Evolutionary conservation across 345 rosid species (phyloP), one percentile per base, ranked within the genome.

Genomic region (Eucalyptus polybractea): DNA sequence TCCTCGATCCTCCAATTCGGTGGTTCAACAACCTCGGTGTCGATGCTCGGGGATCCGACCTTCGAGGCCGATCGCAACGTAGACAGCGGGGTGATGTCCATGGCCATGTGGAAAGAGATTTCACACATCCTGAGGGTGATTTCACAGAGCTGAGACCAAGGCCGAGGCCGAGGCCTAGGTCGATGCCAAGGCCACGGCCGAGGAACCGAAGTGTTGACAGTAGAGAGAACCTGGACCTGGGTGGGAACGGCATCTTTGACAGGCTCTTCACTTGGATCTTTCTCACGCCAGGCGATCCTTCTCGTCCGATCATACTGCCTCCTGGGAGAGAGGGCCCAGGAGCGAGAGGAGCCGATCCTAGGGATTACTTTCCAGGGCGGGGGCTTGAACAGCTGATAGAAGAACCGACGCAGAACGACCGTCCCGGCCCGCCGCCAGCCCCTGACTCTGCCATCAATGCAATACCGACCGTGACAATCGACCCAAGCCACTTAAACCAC

Each of bases 341-440:
- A 25, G 45, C 47, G 45, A 76, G 47, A 21, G 83, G 83, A 40
- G 50, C 87, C 53, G 92, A 91, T 89, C 93, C 94, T 2, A 87
- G 93, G 45, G 91, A 95, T 91, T 94, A 88, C 90, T 95, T 94
- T 87, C n/a, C 88, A 3, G 97, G 97, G 50, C 90, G 90, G 21
- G 94, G 93, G 56, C 87, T 96, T 22, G 80, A 96, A 29, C 93
- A 94, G 33, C 89, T 95, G 90, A 95, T 95, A 21, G 95, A 95
- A 87, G 93, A 96, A 69, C 53, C 96, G 56, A 94, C 98, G 8
- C 92, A 95, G 89, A 93, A 96, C 33, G 98, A 96, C 85, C 91
- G 97, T 29, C 96, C 96, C 0, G 99, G 98, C 29, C 96, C 92
- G 7, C 94, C 95, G 3, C 98, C 96, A 5, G 93, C 95, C 15